phyloP scores from a whole-genome alignment of 768 basidiomycete genomes.

The Leccinum disarticulatum region DNA sequence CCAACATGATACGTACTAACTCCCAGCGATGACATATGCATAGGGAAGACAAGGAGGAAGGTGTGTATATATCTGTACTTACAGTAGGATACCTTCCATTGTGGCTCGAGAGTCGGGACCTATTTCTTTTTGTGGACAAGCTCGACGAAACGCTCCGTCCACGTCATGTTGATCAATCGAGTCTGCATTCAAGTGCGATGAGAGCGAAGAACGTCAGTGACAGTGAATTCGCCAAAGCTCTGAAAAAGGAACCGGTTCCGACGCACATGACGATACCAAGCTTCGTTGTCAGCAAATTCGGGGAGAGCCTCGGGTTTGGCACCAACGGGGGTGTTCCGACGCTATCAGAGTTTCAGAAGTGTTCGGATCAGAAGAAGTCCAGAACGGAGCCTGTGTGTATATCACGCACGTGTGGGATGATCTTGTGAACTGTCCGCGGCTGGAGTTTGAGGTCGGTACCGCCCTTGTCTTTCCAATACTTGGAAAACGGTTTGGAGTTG shows the following conservation, averaged over 20 bases:
- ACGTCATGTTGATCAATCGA: slow-evolving; percentile 21
- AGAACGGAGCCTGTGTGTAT: background rate
- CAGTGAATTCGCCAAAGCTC: background rate
- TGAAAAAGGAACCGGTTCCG: background rate
- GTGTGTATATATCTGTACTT: background rate
- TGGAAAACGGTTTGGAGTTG: slow-evolving; percentile 36
- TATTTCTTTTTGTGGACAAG: slow-evolving; percentile 14
- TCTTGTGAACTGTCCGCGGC: slow-evolving; percentile 29
- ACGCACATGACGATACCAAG: slow-evolving; percentile 36
- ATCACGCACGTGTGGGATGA: slow-evolving; percentile 41
- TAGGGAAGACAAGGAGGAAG: no score
- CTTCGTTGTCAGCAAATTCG: slow-evolving; percentile 32
- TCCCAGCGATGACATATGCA: no score
- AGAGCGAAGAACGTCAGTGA: background rate
- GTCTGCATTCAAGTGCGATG: slow-evolving; percentile 6
- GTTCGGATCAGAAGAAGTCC: background rate
- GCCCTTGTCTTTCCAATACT: slow-evolving; percentile 34
- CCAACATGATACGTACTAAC: no score
- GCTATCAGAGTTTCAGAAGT: slow-evolving; percentile 24
- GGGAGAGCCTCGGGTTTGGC: slow-evolving; percentile 33
- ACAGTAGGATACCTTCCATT: background rate
- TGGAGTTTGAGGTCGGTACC: slow-evolving; percentile 22
- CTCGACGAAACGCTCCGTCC: slow-evolving; percentile 30
- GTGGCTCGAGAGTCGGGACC: background rate
- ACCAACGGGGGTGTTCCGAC: slow-evolving; percentile 30